These are phyloP conservation scores for Chrysosporium queenslandicum DNA, from an alignment of 2,329 filamentous ascomycete genomes.

Conservation along the genomic window DNA sequence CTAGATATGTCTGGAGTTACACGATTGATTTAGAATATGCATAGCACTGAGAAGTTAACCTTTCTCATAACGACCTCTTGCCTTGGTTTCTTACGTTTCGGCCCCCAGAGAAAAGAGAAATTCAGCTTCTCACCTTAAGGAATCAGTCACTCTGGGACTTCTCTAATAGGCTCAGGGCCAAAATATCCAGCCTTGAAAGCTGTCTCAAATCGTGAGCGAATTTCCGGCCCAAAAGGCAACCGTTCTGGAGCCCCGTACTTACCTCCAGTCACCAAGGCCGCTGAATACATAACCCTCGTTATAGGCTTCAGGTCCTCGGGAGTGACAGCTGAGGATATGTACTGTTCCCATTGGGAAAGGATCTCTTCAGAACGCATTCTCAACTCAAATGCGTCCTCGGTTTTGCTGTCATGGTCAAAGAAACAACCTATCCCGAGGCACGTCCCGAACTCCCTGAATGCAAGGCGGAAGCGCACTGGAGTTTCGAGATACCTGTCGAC, in stretches of 20 bases:
- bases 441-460: conserved; percentile 48
- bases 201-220: conserved; percentile 20
- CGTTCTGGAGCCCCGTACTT: too few relatives aligned
- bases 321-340: conserved; percentile 26
- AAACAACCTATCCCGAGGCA: conserved; percentile 41
- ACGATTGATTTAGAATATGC: background rate
- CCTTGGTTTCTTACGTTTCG: background rate
- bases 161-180: conserved; percentile 26
- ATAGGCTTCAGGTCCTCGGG: conserved; percentile 44
- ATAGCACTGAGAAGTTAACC: background rate
- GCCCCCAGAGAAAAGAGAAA: background rate
- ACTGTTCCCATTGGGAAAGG: conserved; percentile 31
- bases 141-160: background rate
- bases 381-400: conserved; percentile 28
- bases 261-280: conserved; percentile 48
- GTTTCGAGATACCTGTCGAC: conserved; percentile 29
- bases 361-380: conserved; percentile 29
- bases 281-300: conserved; percentile 48
- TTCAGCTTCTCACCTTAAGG: background rate
- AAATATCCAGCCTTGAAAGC: conserved; percentile 32
- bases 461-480: conserved; percentile 33
- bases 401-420: conserved; percentile 24
- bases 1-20: conserved; percentile 1
- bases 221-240: too few relatives aligned
- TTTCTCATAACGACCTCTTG: background rate